phyloP scores from a whole-genome alignment of 257 asterid genomes.

The Verbena officinalis region DNA sequence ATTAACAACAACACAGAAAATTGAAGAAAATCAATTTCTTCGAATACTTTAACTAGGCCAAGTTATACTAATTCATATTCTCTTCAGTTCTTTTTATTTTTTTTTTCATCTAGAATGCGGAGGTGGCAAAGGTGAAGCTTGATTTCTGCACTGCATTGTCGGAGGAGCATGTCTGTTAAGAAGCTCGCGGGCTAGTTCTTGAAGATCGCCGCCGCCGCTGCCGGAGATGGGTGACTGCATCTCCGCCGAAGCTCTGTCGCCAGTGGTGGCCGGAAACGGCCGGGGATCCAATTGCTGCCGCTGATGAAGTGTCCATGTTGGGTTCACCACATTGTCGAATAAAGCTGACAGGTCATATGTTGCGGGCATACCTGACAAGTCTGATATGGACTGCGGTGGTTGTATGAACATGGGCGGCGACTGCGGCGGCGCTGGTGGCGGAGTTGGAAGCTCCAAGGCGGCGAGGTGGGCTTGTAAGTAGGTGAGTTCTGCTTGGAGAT shows the following conservation, averaged over 20 bases:
- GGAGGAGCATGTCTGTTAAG: slow-evolving; percentile 60
- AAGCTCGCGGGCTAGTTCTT: slow-evolving; percentile 81
- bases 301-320: slow-evolving; percentile 49
- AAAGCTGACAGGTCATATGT: slow-evolving; percentile 68
- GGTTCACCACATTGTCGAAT: slow-evolving; percentile 59
- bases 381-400: slow-evolving; percentile 51
- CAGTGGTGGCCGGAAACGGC: slow-evolving; percentile 27
- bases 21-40: slow-evolving; percentile 12
- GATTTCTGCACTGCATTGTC: slow-evolving; percentile 52
- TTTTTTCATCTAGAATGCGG: slow-evolving; percentile 35
- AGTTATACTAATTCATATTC: background rate
- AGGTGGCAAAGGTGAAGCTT: slow-evolving; percentile 36
- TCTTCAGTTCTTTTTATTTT: background rate
- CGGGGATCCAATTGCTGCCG: slow-evolving; percentile 51
- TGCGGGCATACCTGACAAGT: slow-evolving; percentile 60
- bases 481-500: slow-evolving; percentile 74
- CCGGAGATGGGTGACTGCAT: slow-evolving; percentile 27
- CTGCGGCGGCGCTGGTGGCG: slow-evolving; percentile 47
- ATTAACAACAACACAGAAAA: slow-evolving; percentile 6
- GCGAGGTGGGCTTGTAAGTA: slow-evolving; percentile 84
- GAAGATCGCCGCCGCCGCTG: slow-evolving; percentile 64
- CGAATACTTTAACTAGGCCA: background rate
- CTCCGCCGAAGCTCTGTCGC: slow-evolving; percentile 28
- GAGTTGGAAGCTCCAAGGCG: slow-evolving; percentile 73
- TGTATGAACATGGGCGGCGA: slow-evolving; percentile 42